Evolutionary conservation across 352 stramenopile genomes (phyloP), one percentile per base, ranked within the genome.

Genomic region (Thalassiosira exigua): DNA sequence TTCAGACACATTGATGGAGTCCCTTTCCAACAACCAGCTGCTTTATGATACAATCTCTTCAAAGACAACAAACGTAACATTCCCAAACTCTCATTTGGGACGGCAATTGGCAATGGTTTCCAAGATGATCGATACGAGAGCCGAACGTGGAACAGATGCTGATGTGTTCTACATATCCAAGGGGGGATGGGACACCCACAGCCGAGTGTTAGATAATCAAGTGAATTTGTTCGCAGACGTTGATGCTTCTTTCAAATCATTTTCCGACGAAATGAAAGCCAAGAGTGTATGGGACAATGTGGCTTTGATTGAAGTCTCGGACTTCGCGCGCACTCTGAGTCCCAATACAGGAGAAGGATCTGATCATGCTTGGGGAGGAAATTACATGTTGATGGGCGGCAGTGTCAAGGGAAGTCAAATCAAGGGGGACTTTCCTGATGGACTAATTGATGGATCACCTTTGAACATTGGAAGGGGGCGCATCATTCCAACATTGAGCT

Each of bases 311-410:
- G 21, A 83, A 21, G 75, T 65, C 22, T 90, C 77, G 46, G 89
- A 94, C 42, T 94, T 94, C 71, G 85, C 78, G 17, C 79, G 89
- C n/a, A 94, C 87, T 24, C 69, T 92, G 11, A 81, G 56, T n/a
- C 79, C 53, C 22, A 94, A 94, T 57, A 68, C 72, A 53, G 75
- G 75, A 12, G 1, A 33, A 50, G 81, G 89, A 58, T 84, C 78
- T 57, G 89, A 94, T 60, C 89, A 94, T 75, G 88, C 46, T 19
- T 91, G 86, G 71, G 71, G 73, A 19, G 85, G 85, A n/a, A 86
- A 91, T 68, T 86, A 91, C 41, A 81, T 89, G 4, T 74, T 91
- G 56, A 69, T 83, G 41, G 85, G 87, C 24, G 88, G 88, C 44
- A 52, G 29, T 39, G 73, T 93, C 0, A 89, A 84, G 22, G 85